These are phyloP conservation scores for Phoma herbarum DNA, from an alignment of 2,329 filamentous ascomycete species.

Conservation along the genomic window DNA sequence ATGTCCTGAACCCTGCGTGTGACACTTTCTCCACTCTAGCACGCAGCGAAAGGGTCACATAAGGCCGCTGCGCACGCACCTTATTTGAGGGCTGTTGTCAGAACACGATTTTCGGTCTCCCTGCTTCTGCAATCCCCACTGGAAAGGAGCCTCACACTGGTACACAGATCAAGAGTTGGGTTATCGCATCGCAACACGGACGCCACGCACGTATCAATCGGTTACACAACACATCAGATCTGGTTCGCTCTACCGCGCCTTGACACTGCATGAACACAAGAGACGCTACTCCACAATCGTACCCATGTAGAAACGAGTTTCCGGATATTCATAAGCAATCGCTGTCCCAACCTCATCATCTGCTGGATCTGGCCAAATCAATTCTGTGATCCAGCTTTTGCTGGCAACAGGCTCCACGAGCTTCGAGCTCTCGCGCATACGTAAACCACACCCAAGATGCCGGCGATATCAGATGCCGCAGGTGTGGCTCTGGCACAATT, in stretches of 20 bases:
- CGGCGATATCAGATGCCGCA: conserved; percentile 44
- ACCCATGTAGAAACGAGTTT: conserved; percentile 45
- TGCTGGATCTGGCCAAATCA: conserved; percentile 21
- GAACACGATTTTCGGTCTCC: conserved; percentile 18
- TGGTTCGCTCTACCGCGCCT: conserved; percentile 38
- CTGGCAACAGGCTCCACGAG: conserved; percentile 46
- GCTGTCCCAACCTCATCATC: conserved; percentile 20
- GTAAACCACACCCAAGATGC: conserved; percentile 39
- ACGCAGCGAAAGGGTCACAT: conserved; percentile 45
- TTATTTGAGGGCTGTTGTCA: conserved; percentile 32
- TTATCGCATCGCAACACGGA: conserved; percentile 35
- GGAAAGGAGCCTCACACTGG: conserved; percentile 18
- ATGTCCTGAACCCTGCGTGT: conserved; percentile 44
- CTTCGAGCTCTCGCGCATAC: conserved; percentile 22
- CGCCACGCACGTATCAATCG: conserved; percentile 33
- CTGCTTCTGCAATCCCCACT: background rate
- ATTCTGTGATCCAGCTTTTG: conserved; percentile 41
- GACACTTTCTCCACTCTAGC: conserved; percentile 40
- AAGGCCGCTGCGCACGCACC: conserved; percentile 41
- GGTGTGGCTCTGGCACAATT: conserved; percentile 43
- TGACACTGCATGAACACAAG: conserved; percentile 46
- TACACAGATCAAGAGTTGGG: conserved; percentile 33
- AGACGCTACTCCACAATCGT: conserved; percentile 33
- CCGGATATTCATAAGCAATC: conserved; percentile 35
- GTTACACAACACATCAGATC: conserved; percentile 31